Percentiles rank a stretch among this genome's conserved stretches.
Evolutionary conservation across 108 stramenopile genomes (phyloP).

Genomic region (Hondaea fermentalgiana): DNA sequence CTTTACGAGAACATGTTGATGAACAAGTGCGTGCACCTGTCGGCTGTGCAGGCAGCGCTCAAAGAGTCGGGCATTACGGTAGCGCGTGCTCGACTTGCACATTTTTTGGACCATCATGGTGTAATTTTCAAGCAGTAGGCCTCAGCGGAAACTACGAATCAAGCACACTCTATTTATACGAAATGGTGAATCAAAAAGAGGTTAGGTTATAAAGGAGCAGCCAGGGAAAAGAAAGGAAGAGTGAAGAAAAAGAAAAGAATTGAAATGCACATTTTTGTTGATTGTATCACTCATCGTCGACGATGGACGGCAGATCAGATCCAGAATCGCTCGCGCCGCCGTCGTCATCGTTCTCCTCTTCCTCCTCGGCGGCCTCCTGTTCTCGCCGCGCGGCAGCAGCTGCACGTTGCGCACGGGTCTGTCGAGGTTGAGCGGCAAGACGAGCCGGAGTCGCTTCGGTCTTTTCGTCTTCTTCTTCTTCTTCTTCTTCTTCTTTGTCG

Average conservation of each 20-base stretch:
- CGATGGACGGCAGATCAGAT: constrained; percentile 2
- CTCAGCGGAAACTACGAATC: too few relatives aligned
- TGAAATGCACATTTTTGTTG: too few relatives aligned
- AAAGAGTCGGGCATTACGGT: neutral
- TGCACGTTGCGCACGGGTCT: neutral
- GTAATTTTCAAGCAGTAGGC: neutral
- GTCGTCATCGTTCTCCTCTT: neutral
- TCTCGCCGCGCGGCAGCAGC: too few relatives aligned
- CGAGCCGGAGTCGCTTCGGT: too few relatives aligned
- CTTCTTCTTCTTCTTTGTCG: neutral
- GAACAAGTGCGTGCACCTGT: constrained; percentile 3
- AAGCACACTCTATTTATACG: too few relatives aligned
- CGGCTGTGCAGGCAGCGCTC: neutral
- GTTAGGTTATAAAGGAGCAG: too few relatives aligned
- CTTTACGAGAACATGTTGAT: neutral
- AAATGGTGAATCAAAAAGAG: too few relatives aligned
- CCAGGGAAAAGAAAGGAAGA: too few relatives aligned
- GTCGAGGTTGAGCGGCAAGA: neutral
- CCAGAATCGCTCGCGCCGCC: neutral
- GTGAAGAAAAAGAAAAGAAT: too few relatives aligned
- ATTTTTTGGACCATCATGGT: neutral
- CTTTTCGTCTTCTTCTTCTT: neutral
- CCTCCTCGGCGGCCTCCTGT: neutral
- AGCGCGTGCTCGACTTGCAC: neutral
- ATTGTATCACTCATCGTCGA: neutral